These are phyloP conservation scores for Alnus glutinosa DNA, from an alignment of 306 rosid species.

Conservation along the genomic window DNA sequence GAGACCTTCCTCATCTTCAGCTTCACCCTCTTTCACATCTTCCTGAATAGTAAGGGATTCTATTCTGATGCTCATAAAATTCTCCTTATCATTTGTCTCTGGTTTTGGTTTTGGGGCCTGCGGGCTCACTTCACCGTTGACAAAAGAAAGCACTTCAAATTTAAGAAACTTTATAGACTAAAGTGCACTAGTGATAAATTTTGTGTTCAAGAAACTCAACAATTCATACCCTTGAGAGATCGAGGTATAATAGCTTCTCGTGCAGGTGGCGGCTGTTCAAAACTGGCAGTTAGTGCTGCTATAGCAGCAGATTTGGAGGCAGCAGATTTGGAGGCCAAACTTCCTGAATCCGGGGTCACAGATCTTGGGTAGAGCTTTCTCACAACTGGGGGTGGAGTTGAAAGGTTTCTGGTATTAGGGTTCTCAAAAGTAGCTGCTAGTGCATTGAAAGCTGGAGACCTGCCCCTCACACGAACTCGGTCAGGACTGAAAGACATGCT, in stretches of 20 bases:
- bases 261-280: slow-evolving; percentile 62
- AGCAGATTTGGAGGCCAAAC: slow-evolving; percentile 54
- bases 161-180: slow-evolving; percentile 10
- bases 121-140: slow-evolving; percentile 45
- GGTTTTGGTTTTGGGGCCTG: slow-evolving; percentile 45
- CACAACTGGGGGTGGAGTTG: slow-evolving; percentile 90
- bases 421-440: slow-evolving; percentile 88
- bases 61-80: slow-evolving; percentile 48
- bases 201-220: slow-evolving; percentile 18
- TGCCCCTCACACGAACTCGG: slow-evolving; percentile 90
- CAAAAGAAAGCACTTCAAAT: slow-evolving; percentile 25
- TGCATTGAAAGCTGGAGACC: slow-evolving; percentile 97
- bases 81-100: slow-evolving; percentile 45
- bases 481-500: slow-evolving; percentile 95
- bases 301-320: slow-evolving; percentile 68
- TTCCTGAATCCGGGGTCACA: slow-evolving; percentile 55
- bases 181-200: slow-evolving; percentile 21
- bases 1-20: slow-evolving; percentile 77
- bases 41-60: slow-evolving; percentile 81
- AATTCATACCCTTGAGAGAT: slow-evolving; percentile 62
- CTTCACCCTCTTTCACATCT: slow-evolving; percentile 84
- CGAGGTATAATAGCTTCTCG: slow-evolving; percentile 73
- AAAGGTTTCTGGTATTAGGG: slow-evolving; percentile 74
- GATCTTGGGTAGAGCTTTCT: slow-evolving; percentile 90
- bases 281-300: slow-evolving; percentile 59